Evolutionary conservation across 2,329 filamentous ascomycete genomes (phyloP).

Genomic region (Diaporthe amygdali): DNA sequence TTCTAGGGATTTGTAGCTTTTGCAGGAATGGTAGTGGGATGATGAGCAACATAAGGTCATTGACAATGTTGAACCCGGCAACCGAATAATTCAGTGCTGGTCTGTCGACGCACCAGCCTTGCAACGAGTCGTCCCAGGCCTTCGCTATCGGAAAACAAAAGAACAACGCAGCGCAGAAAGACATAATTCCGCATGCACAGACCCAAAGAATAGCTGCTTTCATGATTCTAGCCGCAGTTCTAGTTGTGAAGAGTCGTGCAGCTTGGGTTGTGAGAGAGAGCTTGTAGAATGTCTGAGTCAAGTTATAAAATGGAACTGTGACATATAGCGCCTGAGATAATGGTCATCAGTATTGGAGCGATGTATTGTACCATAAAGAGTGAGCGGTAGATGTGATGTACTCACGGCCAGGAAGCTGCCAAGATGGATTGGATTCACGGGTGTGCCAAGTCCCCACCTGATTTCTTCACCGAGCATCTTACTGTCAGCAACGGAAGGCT

Average conservation of each 20-base stretch:
- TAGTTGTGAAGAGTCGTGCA: constrained; percentile 33
- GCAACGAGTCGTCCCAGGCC: constrained; percentile 28
- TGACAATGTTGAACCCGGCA: constrained; percentile 36
- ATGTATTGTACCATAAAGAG: not conserved
- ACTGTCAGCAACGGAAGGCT: not conserved
- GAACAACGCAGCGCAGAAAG: constrained; percentile 32
- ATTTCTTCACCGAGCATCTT: constrained; percentile 25
- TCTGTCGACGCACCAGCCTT: constrained; percentile 30
- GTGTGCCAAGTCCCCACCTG: constrained; percentile 28
- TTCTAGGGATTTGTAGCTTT: constrained; percentile 41
- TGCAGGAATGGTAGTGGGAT: constrained; percentile 35
- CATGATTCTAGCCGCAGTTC: constrained; percentile 29
- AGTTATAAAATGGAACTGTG: constrained; percentile 33
- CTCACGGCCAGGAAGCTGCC: constrained; percentile 24
- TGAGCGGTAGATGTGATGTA: not conserved
- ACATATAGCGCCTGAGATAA: constrained; percentile 30
- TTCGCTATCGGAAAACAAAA: constrained; percentile 33
- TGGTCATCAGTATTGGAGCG: not conserved
- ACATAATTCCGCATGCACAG: constrained; percentile 33
- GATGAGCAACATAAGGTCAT: constrained; percentile 34
- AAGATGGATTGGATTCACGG: not conserved
- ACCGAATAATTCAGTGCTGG: constrained; percentile 33
- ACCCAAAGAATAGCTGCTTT: constrained; percentile 29
- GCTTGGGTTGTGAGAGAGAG: constrained; percentile 35
- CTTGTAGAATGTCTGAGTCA: constrained; percentile 32